phyloP scores from a whole-genome alignment of 139 green algal genomes.

The Medakamo hakoo region DNA sequence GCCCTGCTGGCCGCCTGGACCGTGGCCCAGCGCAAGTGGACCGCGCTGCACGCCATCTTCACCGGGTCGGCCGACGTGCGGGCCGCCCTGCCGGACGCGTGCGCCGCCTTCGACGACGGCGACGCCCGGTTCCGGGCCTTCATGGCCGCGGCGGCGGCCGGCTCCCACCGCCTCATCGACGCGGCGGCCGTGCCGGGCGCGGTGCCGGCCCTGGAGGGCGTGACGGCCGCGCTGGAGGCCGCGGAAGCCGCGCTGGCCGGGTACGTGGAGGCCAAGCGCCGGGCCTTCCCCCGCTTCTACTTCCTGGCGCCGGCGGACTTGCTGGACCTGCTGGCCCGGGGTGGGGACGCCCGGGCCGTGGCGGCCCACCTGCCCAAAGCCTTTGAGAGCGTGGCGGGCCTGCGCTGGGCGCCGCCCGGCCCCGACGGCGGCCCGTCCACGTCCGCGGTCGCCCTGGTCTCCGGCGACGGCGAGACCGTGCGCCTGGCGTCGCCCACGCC shows the following conservation, averaged over 20 bases:
- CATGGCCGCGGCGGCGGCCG: slow-evolving; percentile 13
- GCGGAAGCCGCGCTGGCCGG: slow-evolving; percentile 29
- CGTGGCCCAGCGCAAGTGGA: slow-evolving; percentile 85
- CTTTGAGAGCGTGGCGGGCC: slow-evolving; percentile 83
- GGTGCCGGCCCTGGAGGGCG: slow-evolving; percentile 70
- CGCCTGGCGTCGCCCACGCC: slow-evolving; percentile 47
- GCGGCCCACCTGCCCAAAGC: slow-evolving; percentile 66
- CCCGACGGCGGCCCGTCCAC: slow-evolving; percentile 33
- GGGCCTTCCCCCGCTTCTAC: slow-evolving; percentile 87
- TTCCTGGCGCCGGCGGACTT: slow-evolving; percentile 79
- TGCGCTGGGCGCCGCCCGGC: slow-evolving; percentile 13
- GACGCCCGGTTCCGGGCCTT: slow-evolving; percentile 67
- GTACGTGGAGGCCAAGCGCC: slow-evolving; percentile 83
- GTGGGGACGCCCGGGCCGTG: slow-evolving; percentile 53
- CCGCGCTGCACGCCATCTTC: slow-evolving; percentile 79
- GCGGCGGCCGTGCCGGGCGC: slow-evolving; percentile 73
- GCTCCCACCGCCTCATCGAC: slow-evolving; percentile 64
- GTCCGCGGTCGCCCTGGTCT: slow-evolving; percentile 65
- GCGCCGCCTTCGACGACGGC: slow-evolving; percentile 65
- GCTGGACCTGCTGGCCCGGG: slow-evolving; percentile 83
- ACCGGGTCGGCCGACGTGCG: slow-evolving; percentile 72
- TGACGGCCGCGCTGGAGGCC: slow-evolving; percentile 70
- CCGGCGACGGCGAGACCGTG: slow-evolving; percentile 69
- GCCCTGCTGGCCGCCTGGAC: slow-evolving; percentile 55
- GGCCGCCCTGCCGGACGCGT: slow-evolving; percentile 79